Evolutionary conservation across 2,329 filamentous ascomycete genomes (phyloP).

Genomic region (Biscogniauxia sp.): DNA sequence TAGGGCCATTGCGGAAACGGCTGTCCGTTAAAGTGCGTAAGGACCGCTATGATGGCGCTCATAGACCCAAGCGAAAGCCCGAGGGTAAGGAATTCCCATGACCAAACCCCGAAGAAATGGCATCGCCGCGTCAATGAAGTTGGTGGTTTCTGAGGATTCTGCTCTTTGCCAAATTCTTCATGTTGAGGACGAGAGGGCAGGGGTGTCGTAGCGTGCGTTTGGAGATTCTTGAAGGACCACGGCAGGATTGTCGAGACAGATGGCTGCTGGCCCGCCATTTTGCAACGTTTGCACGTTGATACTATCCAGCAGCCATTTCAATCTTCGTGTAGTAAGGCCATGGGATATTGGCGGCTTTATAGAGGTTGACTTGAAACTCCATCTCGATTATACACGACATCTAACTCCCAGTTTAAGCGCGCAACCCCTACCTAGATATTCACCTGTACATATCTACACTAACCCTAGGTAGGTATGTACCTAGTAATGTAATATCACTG

Average conservation of each 20-base stretch:
- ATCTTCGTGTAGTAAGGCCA: not conserved
- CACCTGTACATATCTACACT: too few relatives aligned
- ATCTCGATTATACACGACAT: not conserved
- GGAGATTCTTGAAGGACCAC: not conserved
- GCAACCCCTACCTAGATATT: not conserved
- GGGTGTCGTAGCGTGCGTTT: not conserved
- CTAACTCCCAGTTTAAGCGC: not conserved
- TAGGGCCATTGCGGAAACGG: not conserved
- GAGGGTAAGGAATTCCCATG: not conserved
- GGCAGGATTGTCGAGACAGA: not conserved
- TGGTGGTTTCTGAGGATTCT: not conserved
- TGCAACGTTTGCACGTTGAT: not conserved
- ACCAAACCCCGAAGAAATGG: not conserved
- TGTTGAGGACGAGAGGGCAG: not conserved
- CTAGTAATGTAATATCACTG: too few relatives aligned
- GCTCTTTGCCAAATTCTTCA: not conserved
- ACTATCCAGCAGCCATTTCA: not conserved
- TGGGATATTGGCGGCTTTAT: not conserved
- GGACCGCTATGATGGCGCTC: not conserved
- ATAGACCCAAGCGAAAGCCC: not conserved
- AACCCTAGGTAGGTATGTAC: too few relatives aligned
- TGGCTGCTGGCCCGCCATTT: not conserved
- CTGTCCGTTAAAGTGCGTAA: not conserved
- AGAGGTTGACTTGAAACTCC: not conserved
- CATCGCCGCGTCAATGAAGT: not conserved